Evolutionary conservation across 2,329 filamentous ascomycete species (phyloP), one percentile per base, ranked within the genome.

Genomic region (Calonectria pauciramosa): DNA sequence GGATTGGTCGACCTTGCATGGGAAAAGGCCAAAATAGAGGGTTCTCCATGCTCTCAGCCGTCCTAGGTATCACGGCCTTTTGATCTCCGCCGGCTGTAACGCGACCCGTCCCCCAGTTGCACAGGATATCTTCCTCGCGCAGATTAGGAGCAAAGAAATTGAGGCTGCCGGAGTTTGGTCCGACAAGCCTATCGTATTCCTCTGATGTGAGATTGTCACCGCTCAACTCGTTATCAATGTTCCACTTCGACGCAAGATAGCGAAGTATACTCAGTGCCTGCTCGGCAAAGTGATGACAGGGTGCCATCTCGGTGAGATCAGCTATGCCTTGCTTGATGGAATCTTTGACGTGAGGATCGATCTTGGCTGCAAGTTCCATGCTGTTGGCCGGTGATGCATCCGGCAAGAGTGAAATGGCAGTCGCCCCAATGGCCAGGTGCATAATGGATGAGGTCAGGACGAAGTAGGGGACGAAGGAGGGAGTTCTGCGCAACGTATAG

Each of bases 21-120:
- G 90, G 90, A 74, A 91, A 92, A 0, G 90, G 90, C 90, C 90
- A 92, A 77, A 91, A 91, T 2, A 91, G 82, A 23, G 90, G 90
- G 70, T 91, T 91, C 73, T 90, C 87, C 75, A 87, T 81, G 26
- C 79, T 83, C 28, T 86, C 86, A 0, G 85, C 85, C 10, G 82
- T 68, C 47, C 80, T 80, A 64, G 81, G 79, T 7, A 82, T 74
- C 1, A 32, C 73, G 1, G 72, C 65, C 11, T 63, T 67, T 41
- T 75, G 69, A 16, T 76, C 76, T 34, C 70, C 69, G 10, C 74
- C 76, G 10, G 75, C 75, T 54, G 67, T 72, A 30, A 66, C 71
- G 52, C 70, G 71, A 14, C 68, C 80, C 5, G 70, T 73, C 18
- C 87, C 88, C 89, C 88, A 91, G 2, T 82, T 79, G 76, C 86